Conservation (phyloP, 768 basidiomycete genomes). For the Rhodotorula graminis region DNA sequence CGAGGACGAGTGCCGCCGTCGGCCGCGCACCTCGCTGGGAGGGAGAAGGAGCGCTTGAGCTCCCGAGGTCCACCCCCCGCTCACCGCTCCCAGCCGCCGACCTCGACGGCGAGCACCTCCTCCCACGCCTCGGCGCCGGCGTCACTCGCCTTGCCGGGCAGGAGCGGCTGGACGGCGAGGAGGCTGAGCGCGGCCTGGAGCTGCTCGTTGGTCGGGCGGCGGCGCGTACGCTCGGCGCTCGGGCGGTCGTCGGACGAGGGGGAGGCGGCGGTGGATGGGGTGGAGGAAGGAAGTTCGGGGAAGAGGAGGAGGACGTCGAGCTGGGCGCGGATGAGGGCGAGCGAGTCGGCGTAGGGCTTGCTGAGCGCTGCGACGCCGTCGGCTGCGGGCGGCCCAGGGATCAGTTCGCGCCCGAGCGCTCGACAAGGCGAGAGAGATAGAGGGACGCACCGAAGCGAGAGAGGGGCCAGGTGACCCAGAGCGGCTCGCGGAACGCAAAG, state of each 20-base stretch:
- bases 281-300: slow-evolving; percentile 12
- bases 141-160: slow-evolving; percentile 25
- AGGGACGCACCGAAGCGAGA: slow-evolving; percentile 28
- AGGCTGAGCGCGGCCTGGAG: slow-evolving; percentile 29
- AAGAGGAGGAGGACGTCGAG: slow-evolving; percentile 35
- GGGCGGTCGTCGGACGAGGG: no score
- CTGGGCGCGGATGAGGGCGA: slow-evolving; percentile 27
- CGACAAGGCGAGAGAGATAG: background rate
- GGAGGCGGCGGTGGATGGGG: background rate
- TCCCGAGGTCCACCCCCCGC: background rate
- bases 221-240: background rate
- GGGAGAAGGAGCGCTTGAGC: background rate
- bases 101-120: slow-evolving; percentile 30
- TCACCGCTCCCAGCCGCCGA: slow-evolving; percentile 30
- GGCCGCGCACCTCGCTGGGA: no score
- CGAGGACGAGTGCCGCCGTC: no score
- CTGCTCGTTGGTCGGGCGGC: slow-evolving; percentile 29
- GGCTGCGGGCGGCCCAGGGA: background rate
- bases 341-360: slow-evolving; percentile 26
- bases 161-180: slow-evolving; percentile 30
- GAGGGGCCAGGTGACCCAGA: slow-evolving; percentile 40
- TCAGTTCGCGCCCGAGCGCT: no score
- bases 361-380: slow-evolving; percentile 24
- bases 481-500: slow-evolving; percentile 33
- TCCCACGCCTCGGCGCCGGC: slow-evolving; percentile 36